Percentiles rank a stretch among this genome's conserved stretches.
phyloP scores from a whole-genome alignment of 2,329 filamentous ascomycete species.

The Penicillium sclerotiorum region DNA sequence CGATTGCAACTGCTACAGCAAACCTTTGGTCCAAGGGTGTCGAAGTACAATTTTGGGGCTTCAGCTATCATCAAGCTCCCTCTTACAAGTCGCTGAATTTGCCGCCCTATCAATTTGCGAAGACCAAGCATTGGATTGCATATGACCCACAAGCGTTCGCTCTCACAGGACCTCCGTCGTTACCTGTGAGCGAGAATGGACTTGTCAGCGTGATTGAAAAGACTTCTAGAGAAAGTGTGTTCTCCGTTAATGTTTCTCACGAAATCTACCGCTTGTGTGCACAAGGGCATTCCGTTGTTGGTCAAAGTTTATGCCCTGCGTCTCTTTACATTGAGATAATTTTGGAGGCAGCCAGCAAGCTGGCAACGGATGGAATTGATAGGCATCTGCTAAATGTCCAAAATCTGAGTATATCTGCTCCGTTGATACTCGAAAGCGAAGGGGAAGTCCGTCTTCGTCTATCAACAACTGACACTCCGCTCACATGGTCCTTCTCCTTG shows the following conservation, averaged over 20 bases:
- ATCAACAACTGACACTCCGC: background rate
- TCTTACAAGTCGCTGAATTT: slow-evolving; percentile 33
- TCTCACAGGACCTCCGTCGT: too few relatives aligned
- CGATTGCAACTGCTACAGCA: slow-evolving; percentile 33
- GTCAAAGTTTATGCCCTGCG: background rate
- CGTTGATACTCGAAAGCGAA: background rate
- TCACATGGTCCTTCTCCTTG: background rate
- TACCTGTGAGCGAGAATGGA: too few relatives aligned
- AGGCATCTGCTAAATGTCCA: background rate
- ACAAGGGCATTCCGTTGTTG: background rate
- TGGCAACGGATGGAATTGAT: background rate
- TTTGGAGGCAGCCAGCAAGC: background rate
- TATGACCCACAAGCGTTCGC: background rate
- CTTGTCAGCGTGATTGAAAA: too few relatives aligned
- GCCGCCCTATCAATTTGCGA: slow-evolving; percentile 52
- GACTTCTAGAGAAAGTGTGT: too few relatives aligned
- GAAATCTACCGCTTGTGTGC: background rate
- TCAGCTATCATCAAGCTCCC: slow-evolving; percentile 31
- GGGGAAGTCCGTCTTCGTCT: too few relatives aligned
- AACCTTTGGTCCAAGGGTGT: slow-evolving; percentile 47
- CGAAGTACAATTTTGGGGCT: slow-evolving; percentile 41
- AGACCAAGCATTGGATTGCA: slow-evolving; percentile 44
- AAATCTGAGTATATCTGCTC: background rate
- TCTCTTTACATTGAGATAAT: background rate
- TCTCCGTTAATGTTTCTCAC: too few relatives aligned